Evolutionary conservation across 805 yeast species (phyloP).

Genomic region (Nakazawaea anatomiae): DNA sequence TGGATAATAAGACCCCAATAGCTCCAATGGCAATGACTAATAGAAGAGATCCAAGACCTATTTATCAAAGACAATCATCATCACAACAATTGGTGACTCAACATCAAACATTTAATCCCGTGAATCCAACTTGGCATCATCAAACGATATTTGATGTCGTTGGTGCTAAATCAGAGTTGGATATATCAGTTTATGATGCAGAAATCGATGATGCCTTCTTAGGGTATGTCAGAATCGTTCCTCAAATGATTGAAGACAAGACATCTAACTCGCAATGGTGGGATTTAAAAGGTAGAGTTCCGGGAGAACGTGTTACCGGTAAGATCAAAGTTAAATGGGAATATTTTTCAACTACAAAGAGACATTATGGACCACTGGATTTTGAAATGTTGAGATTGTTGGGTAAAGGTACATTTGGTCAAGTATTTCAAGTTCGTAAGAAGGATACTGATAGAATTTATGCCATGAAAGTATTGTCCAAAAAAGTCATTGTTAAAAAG

Average conservation of each 20-base stretch:
- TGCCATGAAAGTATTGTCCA: slow-evolving; percentile 95
- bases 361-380: slow-evolving; percentile 88
- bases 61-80: slow-evolving; percentile 38
- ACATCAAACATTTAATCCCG: slow-evolving; percentile 32
- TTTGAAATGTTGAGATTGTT: slow-evolving; percentile 85
- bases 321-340: slow-evolving; percentile 70
- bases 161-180: slow-evolving; percentile 77
- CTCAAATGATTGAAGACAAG: slow-evolving; percentile 42
- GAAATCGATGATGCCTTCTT: slow-evolving; percentile 75
- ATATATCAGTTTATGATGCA: slow-evolving; percentile 87
- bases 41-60: slow-evolving; percentile 22
- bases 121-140: slow-evolving; percentile 87
- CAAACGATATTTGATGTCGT: slow-evolving; percentile 90
- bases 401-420: slow-evolving; percentile 98
- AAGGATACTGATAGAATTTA: slow-evolving; percentile 84
- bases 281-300: slow-evolving; percentile 62
- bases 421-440: slow-evolving; percentile 93
- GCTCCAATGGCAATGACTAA: slow-evolving; percentile 16
- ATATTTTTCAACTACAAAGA: slow-evolving; percentile 62
- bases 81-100: slow-evolving; percentile 26
- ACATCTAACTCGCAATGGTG: slow-evolving; percentile 63
- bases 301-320: slow-evolving; percentile 74
- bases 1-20: slow-evolving; percentile 13
- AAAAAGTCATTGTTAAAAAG: slow-evolving; percentile 92
- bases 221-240: slow-evolving; percentile 76